Evolutionary conservation across 108 stramenopile genomes (phyloP).

Genomic region (Cyclotella choctawhatcheeana): DNA sequence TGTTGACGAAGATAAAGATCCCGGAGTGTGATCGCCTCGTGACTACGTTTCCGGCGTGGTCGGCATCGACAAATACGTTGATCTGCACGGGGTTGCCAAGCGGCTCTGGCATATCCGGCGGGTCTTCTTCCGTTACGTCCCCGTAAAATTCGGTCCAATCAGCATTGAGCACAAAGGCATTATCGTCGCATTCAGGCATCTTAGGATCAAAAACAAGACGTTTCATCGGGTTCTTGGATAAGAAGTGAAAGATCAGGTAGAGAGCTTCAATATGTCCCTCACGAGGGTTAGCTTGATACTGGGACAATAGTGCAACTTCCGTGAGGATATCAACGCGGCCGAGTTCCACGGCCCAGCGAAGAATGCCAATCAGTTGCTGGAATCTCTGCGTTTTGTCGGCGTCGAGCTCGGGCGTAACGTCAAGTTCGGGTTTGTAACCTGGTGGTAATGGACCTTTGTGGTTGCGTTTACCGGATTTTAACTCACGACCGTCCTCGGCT

Average conservation of each 20-base stretch:
- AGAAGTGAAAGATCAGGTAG: constrained; percentile 19
- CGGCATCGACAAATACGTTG: constrained; percentile 23
- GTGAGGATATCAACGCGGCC: constrained; percentile 49
- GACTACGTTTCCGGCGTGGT: too few species aligned
- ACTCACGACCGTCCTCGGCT: constrained; percentile 26
- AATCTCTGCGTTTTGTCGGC: constrained; percentile 7
- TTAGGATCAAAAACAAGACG: neutral
- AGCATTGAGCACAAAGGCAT: neutral
- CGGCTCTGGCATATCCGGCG: constrained; percentile 28
- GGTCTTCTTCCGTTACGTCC: constrained; percentile 23
- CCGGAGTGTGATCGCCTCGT: constrained; percentile 33
- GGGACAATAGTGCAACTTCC: constrained; percentile 34
- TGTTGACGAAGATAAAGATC: constrained; percentile 58
- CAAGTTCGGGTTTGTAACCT: constrained; percentile 44
- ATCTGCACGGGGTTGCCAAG: constrained; percentile 26
- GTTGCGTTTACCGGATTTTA: constrained; percentile 8
- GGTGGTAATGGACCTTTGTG: constrained; percentile 15
- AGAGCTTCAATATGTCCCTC: constrained; percentile 27
- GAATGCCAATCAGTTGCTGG: constrained; percentile 49
- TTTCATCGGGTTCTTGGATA: neutral
- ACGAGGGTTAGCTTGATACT: constrained; percentile 19
- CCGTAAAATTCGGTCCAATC: constrained; percentile 43
- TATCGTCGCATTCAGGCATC: neutral
- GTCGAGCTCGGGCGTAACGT: constrained; percentile 17
- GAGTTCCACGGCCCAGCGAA: constrained; percentile 54